Base-by-base conservation (phyloP, 2,329 filamentous ascomycete species). In the Orbilia blumenaviensis region DNA sequence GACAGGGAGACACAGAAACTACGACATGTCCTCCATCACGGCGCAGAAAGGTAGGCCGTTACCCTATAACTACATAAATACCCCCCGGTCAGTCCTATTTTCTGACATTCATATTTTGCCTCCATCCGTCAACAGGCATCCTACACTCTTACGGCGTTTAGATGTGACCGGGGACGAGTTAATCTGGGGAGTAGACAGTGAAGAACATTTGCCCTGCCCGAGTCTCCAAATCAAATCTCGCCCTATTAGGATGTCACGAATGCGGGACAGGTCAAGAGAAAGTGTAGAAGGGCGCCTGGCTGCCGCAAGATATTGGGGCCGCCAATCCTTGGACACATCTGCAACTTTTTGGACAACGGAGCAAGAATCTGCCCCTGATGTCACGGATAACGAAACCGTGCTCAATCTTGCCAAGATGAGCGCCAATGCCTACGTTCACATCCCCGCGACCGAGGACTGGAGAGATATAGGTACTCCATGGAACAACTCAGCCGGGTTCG, bases 11-110 rank as follows among this genome's bases (percentile, higher is more conserved):
- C 6, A 41, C 12, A 48, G 27, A 66, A 12, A 5, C 88, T 99
- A 68, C 90, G 93, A 80, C 94, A 99, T 83, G 90, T 98, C 81
- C 95, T 92, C 84, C 94, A 97, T 82, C 94, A 97, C 84, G 94
- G 94, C 18, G 69, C 48, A 6, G 69, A 74, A 72, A 91, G 92
- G 42, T 88, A 94, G 82, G 85, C 73, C 60, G 72, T 34, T 60
- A 27, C 62, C 69, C 16, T 23, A 18, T 46, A 18, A 6, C 29
- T 18, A 4, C n/a, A 27, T 14, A 5, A 21, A 2, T 7, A 27
- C n/a, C n/a, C n/a, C n/a, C n/a, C n/a, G n/a, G n/a, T n/a, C n/a
- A n/a, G n/a, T 14, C 25, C 8, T 9, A 6, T 10, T 9, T 38
- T 3, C 38, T 9, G n/a, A 25, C 8, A 18, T 2, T 29, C 14